Base-by-base conservation (phyloP, 352 stramenopile species). In the Phytophthora meadii region DNA sequence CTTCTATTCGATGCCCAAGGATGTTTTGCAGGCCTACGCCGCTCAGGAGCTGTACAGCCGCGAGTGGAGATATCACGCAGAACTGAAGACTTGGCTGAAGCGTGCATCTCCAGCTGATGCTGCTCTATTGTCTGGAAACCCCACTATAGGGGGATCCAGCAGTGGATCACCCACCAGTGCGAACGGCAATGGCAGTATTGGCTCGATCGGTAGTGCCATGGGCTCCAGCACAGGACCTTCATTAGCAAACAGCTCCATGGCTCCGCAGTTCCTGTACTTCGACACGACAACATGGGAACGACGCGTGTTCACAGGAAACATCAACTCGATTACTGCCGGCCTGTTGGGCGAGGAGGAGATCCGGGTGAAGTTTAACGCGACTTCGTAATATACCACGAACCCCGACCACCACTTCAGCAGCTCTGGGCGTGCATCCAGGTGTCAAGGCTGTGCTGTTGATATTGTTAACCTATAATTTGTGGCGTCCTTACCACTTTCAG, bases 1-100 rank as follows among this genome's bases (percentile, higher is more conserved):
- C 70, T 99, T 99, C 79, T 99, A 99, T 82, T 94, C 93, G 54
- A 97, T 99, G 84, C 97, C 98, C 44, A 97, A 98, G 82, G 98
- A 99, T 76, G 90, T 98, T 5, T 79, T 99, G 50, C 97, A 99
- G 79, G 89, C 90, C 5, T 95, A 93, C 48, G 82, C 85, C 10
- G 90, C 89, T 11, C 89, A 97, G 60, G 90, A 97, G 68, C 79
- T 97, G 17, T 93, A 96, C 61, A 92, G 81, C 49, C 92, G 97
- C 53, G 97, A 99, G 64, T 99, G 98, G 98, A 90, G 92, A 60
- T 99, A 98, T 81, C 96, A 99, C 68, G 83, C 76, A 11, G 97
- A 99, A 52, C 81, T 98, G 44, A 98, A 98, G 79, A 88, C 99
- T 32, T 99, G 98, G 98, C 96, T 99, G 61, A 98, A 98, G 76